Evolutionary conservation across 2,329 filamentous ascomycete genomes (phyloP).

Genomic region (Rhinocladiella mackenziei): DNA sequence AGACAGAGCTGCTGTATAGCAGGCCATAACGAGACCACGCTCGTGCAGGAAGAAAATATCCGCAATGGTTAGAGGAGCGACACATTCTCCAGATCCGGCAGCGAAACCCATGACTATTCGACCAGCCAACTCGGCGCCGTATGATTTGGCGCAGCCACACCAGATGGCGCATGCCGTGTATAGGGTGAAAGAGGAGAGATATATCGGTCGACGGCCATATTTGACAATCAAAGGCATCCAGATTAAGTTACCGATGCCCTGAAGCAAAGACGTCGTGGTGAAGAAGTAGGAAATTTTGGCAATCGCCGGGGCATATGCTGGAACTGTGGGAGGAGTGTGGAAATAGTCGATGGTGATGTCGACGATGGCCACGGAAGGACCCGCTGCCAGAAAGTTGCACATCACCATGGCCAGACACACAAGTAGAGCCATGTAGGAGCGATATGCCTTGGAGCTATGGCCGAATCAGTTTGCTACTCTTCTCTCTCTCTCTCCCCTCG

Average conservation of each 20-base stretch:
- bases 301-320: conserved; percentile 37
- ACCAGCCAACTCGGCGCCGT: conserved; percentile 33
- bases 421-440: conserved; percentile 47
- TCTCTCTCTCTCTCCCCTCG: no score
- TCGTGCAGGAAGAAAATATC: conserved; percentile 58
- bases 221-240: conserved; percentile 41
- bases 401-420: conserved; percentile 54
- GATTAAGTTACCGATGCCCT: conserved; percentile 44
- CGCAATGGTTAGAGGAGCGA: conserved; percentile 50
- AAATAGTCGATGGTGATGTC: conserved; percentile 48
- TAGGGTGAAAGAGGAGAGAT: conserved; percentile 38
- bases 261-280: conserved; percentile 49
- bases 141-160: conserved; percentile 38
- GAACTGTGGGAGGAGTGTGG: conserved; percentile 35
- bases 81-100: conserved; percentile 50
- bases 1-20: conserved; percentile 30
- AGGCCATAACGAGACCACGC: conserved; percentile 29
- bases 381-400: conserved; percentile 56
- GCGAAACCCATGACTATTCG: conserved; percentile 48
- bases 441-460: conserved; percentile 12
- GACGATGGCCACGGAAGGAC: conserved; percentile 50
- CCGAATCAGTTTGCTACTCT: neutral
- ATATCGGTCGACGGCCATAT: conserved; percentile 37
- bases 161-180: conserved; percentile 39
- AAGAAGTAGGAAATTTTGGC: conserved; percentile 52